These are phyloP conservation scores for Dissophora ornata DNA, from an alignment of 192 early-diverging fungal genomes.

Conservation along the genomic window DNA sequence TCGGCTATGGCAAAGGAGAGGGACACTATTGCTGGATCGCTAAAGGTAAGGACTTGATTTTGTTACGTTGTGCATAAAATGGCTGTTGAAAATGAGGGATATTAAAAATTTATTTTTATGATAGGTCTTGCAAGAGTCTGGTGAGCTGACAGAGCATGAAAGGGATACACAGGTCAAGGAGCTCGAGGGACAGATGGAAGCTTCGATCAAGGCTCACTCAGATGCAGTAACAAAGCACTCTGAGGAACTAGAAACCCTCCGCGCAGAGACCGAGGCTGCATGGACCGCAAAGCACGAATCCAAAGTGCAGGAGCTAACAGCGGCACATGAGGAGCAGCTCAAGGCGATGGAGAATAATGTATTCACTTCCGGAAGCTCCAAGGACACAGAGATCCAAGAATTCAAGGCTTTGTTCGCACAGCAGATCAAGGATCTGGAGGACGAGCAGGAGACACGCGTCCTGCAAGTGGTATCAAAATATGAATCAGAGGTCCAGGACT, in stretches of 20 bases:
- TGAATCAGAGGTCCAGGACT: conserved; percentile 22
- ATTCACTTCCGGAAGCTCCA: background rate
- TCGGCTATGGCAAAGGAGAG: conserved; percentile 20
- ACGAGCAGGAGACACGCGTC: conserved; percentile 16
- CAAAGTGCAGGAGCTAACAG: conserved; percentile 17
- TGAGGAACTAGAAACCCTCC: conserved; percentile 12
- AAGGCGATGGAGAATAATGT: conserved; percentile 3
- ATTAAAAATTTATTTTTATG: background rate
- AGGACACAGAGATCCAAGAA: conserved; percentile 21
- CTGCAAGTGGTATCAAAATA: conserved; percentile 14
- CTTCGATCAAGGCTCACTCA: background rate
- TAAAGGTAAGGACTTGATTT: conserved; percentile 28
- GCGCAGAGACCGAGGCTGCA: conserved; percentile 27
- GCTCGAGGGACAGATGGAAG: conserved; percentile 23
- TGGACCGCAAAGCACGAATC: conserved; percentile 32
- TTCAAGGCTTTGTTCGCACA: conserved; percentile 27
- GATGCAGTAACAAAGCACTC: conserved; percentile 21
- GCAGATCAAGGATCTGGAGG: conserved; percentile 34
- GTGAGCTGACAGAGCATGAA: conserved; percentile 31
- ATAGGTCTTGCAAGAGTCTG: conserved; percentile 30
- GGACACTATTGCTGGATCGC: conserved; percentile 11
- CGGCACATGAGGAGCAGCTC: conserved; percentile 16
- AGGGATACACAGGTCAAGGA: conserved; percentile 11
- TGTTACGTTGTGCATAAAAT: too few relatives aligned
- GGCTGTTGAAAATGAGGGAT: background rate